phyloP scores from a whole-genome alignment of 805 yeast species.

The Starmerella tilneyi region DNA sequence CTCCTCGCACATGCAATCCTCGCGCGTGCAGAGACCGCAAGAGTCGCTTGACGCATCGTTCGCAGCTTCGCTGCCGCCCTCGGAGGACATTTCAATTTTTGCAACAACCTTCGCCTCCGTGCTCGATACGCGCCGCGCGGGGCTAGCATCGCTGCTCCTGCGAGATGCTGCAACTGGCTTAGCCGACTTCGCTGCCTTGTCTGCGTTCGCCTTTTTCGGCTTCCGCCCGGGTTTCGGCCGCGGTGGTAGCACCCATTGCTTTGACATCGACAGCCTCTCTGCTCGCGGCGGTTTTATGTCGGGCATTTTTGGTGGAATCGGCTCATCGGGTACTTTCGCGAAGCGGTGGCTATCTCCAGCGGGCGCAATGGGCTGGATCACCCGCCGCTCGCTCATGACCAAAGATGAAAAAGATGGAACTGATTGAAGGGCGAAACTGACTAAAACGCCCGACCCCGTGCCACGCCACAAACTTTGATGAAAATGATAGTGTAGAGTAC shows the following conservation, averaged over 20 bases:
- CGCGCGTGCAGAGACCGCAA: slow-evolving; percentile 31
- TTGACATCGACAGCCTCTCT: slow-evolving; percentile 41
- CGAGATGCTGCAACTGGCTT: neutral
- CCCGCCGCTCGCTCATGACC: slow-evolving; percentile 6
- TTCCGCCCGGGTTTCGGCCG: slow-evolving; percentile 58
- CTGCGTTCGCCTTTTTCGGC: slow-evolving; percentile 87
- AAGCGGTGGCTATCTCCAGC: slow-evolving; percentile 1
- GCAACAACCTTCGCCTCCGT: neutral
- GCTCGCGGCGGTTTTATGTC: neutral
- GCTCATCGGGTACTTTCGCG: neutral
- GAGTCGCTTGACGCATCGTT: slow-evolving; percentile 22
- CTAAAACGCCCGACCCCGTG: neutral
- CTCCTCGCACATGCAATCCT: slow-evolving; percentile 31
- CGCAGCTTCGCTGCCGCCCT: too few relatives aligned
- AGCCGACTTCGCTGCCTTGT: slow-evolving; percentile 42
- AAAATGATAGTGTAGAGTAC: slow-evolving; percentile 6
- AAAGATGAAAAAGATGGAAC: neutral
- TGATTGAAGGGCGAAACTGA: neutral
- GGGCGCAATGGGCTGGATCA: slow-evolving; percentile 10
- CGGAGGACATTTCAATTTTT: too few relatives aligned
- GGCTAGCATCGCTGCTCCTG: neutral
- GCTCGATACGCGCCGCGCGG: neutral
- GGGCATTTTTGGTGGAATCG: neutral
- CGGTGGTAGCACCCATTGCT: slow-evolving; percentile 81
- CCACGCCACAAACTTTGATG: slow-evolving; percentile 8